Evolutionary conservation across 139 green algal species (phyloP), one percentile per base, ranked within the genome.

Genomic region (Axilococcus clingmanii): DNA sequence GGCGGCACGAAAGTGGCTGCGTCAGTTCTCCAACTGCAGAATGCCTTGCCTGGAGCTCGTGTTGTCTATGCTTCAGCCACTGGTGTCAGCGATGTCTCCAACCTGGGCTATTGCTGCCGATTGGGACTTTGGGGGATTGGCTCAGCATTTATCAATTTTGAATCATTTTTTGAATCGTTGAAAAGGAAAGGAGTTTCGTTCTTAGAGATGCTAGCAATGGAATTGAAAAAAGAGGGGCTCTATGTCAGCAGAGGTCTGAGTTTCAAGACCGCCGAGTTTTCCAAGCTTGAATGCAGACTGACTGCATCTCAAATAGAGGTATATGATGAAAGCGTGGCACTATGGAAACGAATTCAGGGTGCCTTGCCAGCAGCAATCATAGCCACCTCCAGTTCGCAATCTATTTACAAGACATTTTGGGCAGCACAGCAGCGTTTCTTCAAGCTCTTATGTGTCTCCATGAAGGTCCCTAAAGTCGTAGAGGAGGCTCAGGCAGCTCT

Each of bases 351-450:
- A 4, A 35, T 91, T 25, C 45, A 64, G 4, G 8, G 6, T 0
- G 52, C 47, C 7, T 48, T 91, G 48, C 57, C 66, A 6, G n/a
- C 33, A 5, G 79, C 82, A 30, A 36, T 66, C 16, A 67, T 65
- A 16, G 59, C 64, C 19, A 23, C 15, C 3, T 20, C 36, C 3
- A 16, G 20, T 20, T 25, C 14, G 38, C 27, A 47, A 4, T 28
- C 44, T 2, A 68, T 81, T 11, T 17, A 27, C 16, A 48, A 24
- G 25, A 19, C n/a, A 24, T 93, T 74, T 50, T 95, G 80, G 80
- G 64, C 75, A 0, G 56, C 66, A 1, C 74, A 87, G 68, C 87
- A 95, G 75, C 77, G 87, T n/a, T 95, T 95, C 65, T 94, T 95
- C 78, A 94, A 91, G 65, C 61, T 91, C 62, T 71, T 94, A 14